phyloP scores from a whole-genome alignment of 164 flowering plant genomes.

The Dillenia suffruticosa region DNA sequence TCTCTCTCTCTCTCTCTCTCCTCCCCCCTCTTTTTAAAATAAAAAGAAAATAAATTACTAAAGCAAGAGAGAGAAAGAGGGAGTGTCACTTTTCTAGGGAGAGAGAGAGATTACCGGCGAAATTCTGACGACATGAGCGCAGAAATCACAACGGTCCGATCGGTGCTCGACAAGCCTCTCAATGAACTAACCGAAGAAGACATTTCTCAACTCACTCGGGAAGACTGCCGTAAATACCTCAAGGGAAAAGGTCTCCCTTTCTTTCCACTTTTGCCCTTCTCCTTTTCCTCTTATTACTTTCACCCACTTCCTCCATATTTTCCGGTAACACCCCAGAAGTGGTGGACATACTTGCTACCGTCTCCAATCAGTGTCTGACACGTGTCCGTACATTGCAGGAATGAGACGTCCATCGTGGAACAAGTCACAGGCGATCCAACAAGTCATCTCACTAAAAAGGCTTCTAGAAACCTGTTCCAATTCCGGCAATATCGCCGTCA shows the following conservation, averaged over 20 bases:
- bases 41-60: not conserved
- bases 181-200: slow-evolving; percentile 82
- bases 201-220: slow-evolving; percentile 96
- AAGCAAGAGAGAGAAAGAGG: not conserved
- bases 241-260: slow-evolving; percentile 64
- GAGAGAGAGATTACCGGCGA: slow-evolving; percentile 3
- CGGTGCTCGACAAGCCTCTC: slow-evolving; percentile 80
- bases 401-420: slow-evolving; percentile 95
- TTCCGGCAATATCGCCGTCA: slow-evolving; percentile 23
- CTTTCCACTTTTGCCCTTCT: not conserved
- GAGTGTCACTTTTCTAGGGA: not conserved
- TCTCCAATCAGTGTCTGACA: slow-evolving; percentile 1
- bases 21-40: not conserved
- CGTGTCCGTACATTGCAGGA: slow-evolving; percentile 33
- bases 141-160: slow-evolving; percentile 33
- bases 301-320: not conserved
- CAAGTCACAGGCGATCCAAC: slow-evolving; percentile 94
- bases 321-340: not conserved
- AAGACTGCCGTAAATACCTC: slow-evolving; percentile 92
- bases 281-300: not conserved
- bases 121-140: slow-evolving; percentile 37
- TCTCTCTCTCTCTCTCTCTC: not conserved
- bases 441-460: slow-evolving; percentile 71
- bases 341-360: not conserved
- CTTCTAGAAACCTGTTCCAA: slow-evolving; percentile 46